Evolutionary conservation across 495 filamentous ascomycete genomes (phyloP).

Genomic region (Amphirosellinia nigrospora): DNA sequence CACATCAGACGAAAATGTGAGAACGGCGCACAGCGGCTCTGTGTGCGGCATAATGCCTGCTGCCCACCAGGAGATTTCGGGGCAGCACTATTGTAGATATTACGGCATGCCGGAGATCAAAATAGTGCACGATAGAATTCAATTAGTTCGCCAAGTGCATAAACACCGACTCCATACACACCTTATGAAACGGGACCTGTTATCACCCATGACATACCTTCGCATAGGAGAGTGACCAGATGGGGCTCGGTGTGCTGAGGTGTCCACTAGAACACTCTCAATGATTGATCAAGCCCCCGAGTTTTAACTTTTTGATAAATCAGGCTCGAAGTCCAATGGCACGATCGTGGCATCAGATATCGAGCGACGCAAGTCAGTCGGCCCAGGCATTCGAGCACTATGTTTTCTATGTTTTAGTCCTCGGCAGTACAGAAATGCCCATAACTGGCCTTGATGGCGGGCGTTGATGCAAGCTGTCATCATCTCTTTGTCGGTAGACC

Average conservation of each 20-base stretch:
- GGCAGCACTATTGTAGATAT: too few relatives aligned
- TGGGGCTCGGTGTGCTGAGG: conserved; percentile 7
- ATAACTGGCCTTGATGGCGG: not conserved
- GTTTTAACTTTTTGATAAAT: not conserved
- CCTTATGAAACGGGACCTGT: conserved; percentile 15
- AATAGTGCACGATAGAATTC: not conserved
- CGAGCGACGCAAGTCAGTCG: conserved; percentile 9
- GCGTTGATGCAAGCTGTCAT: conserved; percentile 36
- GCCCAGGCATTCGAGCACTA: not conserved
- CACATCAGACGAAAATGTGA: conserved; percentile 10
- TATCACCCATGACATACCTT: conserved; percentile 17
- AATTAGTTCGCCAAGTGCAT: not conserved
- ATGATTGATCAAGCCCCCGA: not conserved
- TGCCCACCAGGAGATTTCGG: not conserved
- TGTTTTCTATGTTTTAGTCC: not conserved
- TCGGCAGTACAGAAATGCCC: not conserved
- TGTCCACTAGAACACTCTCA: not conserved
- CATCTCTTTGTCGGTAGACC: conserved; percentile 24
- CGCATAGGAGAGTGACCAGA: not conserved
- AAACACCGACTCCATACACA: conserved; percentile 17
- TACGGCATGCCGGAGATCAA: not conserved
- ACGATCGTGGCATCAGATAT: conserved; percentile 14
- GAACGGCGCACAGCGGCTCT: not conserved
- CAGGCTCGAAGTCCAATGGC: not conserved
- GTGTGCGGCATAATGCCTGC: conserved; percentile 1